A percentile compares a stretch with the other conserved stretches of the same genome.
phyloP scores from a whole-genome alignment of 2,329 filamentous ascomycete genomes.

The Zarea fungicola region DNA sequence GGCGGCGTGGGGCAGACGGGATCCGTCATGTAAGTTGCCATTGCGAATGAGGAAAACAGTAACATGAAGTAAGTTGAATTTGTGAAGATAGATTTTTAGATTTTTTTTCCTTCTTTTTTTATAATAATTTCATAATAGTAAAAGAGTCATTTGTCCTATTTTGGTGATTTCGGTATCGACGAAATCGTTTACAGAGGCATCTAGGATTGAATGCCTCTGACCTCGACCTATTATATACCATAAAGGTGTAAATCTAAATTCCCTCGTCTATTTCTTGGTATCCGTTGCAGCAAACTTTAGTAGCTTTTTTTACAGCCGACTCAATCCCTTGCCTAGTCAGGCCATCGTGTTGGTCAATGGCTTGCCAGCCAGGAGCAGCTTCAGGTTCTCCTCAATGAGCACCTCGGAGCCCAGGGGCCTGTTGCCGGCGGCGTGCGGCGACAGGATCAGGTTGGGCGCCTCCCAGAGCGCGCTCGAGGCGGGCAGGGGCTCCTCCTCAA shows the following conservation, averaged over 20 bases:
- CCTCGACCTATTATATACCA: not conserved
- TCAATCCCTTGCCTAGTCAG: not conserved
- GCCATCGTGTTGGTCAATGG: slow-evolving; percentile 49
- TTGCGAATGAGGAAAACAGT: no score
- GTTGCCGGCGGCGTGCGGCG: slow-evolving; percentile 55
- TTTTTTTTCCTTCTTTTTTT: no score
- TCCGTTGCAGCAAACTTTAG: not conserved
- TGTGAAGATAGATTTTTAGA: no score
- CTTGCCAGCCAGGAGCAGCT: slow-evolving; percentile 54
- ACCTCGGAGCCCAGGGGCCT: slow-evolving; percentile 55
- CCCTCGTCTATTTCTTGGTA: not conserved
- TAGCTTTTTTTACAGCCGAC: not conserved
- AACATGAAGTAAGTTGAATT: no score
- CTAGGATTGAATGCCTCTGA: no score
- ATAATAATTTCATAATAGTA: no score
- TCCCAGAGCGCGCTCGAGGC: slow-evolving; percentile 42
- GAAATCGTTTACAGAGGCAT: no score
- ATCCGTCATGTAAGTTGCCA: no score
- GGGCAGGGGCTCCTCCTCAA: slow-evolving; percentile 41
- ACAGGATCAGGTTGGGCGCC: slow-evolving; percentile 47
- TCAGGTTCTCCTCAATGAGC: slow-evolving; percentile 56
- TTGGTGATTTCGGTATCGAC: no score
- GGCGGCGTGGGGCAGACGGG: no score
- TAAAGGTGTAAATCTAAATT: not conserved
- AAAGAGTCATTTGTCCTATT: no score